Evolutionary conservation across 2,329 filamentous ascomycete species (phyloP), one percentile per base, ranked within the genome.

Genomic region (Samsoniella hepiali): DNA sequence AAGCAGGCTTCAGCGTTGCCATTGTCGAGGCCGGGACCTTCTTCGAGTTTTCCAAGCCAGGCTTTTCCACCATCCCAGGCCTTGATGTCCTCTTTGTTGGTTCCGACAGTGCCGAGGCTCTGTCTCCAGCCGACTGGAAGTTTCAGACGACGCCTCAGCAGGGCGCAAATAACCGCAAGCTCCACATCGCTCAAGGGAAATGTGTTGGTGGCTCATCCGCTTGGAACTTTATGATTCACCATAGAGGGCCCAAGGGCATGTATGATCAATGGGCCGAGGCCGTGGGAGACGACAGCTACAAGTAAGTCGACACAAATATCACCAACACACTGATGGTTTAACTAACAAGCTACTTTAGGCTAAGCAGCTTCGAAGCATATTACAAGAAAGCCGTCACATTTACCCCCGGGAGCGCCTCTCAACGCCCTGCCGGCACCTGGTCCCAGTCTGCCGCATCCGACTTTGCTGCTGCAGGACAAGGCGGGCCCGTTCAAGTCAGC

Each of bases 151-250:
- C 58, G 31, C 71, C 61, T 58, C 70, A 72, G 40, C 62, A 62
- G 0, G 65, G 67, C 1, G 68, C 68, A 0, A 60, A 66, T 22
- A n/a, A 67, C 13, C 67, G 74, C 2, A 64, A 66, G n/a, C 66
- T 79, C 4, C 72, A 77, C 63, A 77, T 76, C 62, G 69, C 75
- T 0, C 71, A 71, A 5, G 78, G 77, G 1, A 78, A 76, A 56
- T 72, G 69, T 0, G 68, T 79, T 0, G 77, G 77, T 27, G 77
- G 77, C 9, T 73, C 73, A 1, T 76, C 74, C 0, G 72, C 74
- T 9, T 69, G 76, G 7, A 77, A 77, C 63, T 75, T 72, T 22
- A 69, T 76, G 69, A 71, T 76, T 22, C 71, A 73, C 5, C 70
- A 76, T 50, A 68, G 75, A 22, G 71, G 72, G 0, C 69, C 74